Percentiles rank a stretch among this genome's conserved stretches.
Evolutionary conservation across 169 alveolate genomes (phyloP).

Genomic region (Cryptosporidium xiaoi): DNA sequence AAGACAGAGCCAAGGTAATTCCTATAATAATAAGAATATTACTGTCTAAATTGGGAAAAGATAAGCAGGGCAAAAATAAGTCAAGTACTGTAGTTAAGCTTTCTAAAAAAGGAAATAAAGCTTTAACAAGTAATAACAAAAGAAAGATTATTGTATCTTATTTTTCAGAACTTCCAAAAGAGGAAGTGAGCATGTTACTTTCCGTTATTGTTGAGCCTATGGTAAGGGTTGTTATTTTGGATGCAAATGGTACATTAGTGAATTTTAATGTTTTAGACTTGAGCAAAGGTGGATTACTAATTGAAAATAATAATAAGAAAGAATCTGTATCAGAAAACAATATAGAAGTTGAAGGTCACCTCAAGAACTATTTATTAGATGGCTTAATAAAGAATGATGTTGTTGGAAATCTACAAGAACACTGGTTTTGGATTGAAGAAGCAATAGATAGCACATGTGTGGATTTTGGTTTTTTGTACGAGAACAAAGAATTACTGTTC

Average conservation of each 20-base stretch:
- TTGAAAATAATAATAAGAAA: no score
- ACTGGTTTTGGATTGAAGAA: constrained; percentile 17
- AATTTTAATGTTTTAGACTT: no score
- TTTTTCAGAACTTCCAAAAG: constrained; percentile 46
- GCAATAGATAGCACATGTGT: no score
- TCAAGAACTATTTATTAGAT: background rate
- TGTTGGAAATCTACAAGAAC: background rate
- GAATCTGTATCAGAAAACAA: no score
- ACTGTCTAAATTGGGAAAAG: constrained; percentile 37
- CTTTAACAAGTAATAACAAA: background rate
- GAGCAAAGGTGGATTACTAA: no score
- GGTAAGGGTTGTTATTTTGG: background rate
- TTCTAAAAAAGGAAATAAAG: constrained; percentile 39
- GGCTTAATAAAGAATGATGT: background rate
- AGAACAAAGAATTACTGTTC: background rate
- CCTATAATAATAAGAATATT: constrained; percentile 37
- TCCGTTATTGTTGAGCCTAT: constrained; percentile 57
- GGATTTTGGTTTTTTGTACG: constrained; percentile 9
- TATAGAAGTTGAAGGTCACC: background rate
- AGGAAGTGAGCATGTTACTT: constrained; percentile 31
- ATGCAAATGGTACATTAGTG: no score
- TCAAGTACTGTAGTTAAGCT: background rate
- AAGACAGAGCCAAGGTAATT: constrained; percentile 16
- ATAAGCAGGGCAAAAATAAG: constrained; percentile 12
- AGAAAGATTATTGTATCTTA: constrained; percentile 44